A percentile compares a stretch with the other conserved stretches of the same genome.
phyloP scores from a whole-genome alignment of 2,329 filamentous ascomycete species.

The Xylaria polymorpha region DNA sequence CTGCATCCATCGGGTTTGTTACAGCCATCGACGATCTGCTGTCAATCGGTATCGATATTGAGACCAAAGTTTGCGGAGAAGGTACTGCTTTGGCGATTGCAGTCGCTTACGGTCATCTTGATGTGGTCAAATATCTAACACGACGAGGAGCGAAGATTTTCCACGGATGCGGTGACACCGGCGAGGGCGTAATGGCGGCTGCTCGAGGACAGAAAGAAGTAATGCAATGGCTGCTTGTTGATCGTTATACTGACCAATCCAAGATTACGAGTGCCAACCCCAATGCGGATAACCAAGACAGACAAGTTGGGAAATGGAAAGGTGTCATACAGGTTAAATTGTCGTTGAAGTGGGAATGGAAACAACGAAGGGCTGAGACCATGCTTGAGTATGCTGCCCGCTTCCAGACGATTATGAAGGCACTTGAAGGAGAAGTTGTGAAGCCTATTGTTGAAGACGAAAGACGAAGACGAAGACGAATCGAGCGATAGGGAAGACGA shows the following conservation, averaged over 20 bases:
- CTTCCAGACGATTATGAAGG: conserved; percentile 4
- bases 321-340: not conserved
- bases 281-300: not conserved
- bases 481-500: too few relatives aligned
- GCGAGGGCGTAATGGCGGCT: not conserved
- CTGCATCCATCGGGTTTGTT: conserved; percentile 1
- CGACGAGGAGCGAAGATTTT: conserved; percentile 11
- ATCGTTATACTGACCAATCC: conserved; percentile 6
- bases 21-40: conserved; percentile 18
- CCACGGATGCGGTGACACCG: not conserved
- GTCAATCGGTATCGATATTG: conserved; percentile 26
- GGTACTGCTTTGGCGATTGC: conserved; percentile 24
- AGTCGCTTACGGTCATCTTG: conserved; percentile 28
- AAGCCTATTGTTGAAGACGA: not conserved
- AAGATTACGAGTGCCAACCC: not conserved
- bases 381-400: conserved; percentile 12
- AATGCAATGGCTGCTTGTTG: conserved; percentile 10
- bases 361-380: conserved; percentile 5
- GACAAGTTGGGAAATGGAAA: not conserved
- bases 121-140: conserved; percentile 29
- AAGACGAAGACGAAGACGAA: too few relatives aligned
- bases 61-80: conserved; percentile 8
- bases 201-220: not conserved
- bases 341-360: conserved; percentile 15
- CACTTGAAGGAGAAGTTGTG: not conserved